Percentiles rank a stretch among this genome's conserved stretches.
These are phyloP conservation scores for Trichoderma aggressivum DNA, from an alignment of 2,329 filamentous ascomycete genomes.

Conservation along the genomic window DNA sequence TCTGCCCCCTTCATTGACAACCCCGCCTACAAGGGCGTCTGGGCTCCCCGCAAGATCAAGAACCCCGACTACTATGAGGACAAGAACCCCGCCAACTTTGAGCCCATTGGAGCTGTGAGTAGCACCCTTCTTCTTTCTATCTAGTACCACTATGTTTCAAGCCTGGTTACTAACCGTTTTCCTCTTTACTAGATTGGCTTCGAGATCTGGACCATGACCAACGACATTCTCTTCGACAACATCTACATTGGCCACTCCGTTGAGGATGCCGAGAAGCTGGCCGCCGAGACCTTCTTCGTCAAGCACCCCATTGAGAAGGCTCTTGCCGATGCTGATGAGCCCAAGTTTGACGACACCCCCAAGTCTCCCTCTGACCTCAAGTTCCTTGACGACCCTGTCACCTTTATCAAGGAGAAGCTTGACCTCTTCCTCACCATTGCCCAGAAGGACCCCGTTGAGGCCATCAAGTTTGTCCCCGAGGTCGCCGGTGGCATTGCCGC, in stretches of 20 bases:
- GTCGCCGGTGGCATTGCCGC: conserved; percentile 77
- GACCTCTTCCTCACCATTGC: conserved; percentile 84
- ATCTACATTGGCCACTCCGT: conserved; percentile 99
- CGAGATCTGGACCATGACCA: conserved; percentile 99
- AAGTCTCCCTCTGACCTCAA: conserved; percentile 73
- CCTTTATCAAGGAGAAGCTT: conserved; percentile 87
- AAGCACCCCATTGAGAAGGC: conserved; percentile 83
- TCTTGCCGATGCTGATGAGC: conserved; percentile 73
- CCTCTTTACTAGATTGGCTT: conserved; percentile 73
- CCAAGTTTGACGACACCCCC: conserved; percentile 63
- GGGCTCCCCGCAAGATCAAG: conserved; percentile 92
- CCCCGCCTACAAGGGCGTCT: conserved; percentile 94
- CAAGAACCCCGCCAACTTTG: conserved; percentile 93
- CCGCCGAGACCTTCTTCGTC: conserved; percentile 82
- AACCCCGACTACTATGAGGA: conserved; percentile 98
- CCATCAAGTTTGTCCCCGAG: conserved; percentile 86
- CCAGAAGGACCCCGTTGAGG: conserved; percentile 77
- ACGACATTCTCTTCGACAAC: conserved; percentile 98
- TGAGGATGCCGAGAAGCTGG: conserved; percentile 85
- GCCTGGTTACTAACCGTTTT: not conserved
- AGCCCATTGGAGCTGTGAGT: conserved; percentile 95
- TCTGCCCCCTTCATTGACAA: conserved; percentile 89
- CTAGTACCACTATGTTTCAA: not conserved
- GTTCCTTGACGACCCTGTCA: conserved; percentile 87
- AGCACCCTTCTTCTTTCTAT: not conserved